These are phyloP conservation scores for Xylaria sp. DNA, from an alignment of 2,329 filamentous ascomycete genomes.

Conservation along the genomic window DNA sequence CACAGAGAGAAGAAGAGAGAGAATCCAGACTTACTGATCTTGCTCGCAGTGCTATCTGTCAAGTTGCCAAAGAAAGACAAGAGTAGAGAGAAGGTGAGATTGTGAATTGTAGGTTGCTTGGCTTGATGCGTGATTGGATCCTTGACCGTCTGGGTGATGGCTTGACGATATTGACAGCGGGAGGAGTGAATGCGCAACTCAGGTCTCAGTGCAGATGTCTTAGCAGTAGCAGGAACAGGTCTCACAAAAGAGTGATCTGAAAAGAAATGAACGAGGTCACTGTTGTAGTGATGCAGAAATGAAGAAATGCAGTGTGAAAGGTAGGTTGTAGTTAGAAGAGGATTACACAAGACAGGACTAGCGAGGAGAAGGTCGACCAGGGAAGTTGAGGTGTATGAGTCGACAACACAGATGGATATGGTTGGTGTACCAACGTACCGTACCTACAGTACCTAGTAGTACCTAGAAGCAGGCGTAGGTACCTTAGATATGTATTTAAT, in stretches of 20 bases:
- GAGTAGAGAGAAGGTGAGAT: slow-evolving; percentile 2
- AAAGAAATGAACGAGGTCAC: slow-evolving; percentile 17
- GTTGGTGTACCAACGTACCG: no score
- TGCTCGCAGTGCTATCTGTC: slow-evolving; percentile 13
- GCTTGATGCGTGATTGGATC: slow-evolving; percentile 24
- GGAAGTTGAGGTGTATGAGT: not conserved
- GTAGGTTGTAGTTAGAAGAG: not conserved
- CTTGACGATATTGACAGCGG: slow-evolving; percentile 9
- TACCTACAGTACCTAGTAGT: not conserved
- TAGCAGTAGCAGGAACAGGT: slow-evolving; percentile 25
- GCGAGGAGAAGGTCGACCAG: not conserved
- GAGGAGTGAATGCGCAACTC: slow-evolving; percentile 33
- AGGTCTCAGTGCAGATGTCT: slow-evolving; percentile 22
- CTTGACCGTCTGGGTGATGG: not conserved
- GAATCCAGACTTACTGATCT: slow-evolving; percentile 5
- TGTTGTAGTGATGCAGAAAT: slow-evolving; percentile 10
- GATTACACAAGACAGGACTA: not conserved
- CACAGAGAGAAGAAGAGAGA: not conserved
- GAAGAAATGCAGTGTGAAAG: slow-evolving; percentile 13
- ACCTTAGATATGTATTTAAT: not conserved
- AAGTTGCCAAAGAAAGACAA: not conserved
- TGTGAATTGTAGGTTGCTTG: slow-evolving; percentile 7
- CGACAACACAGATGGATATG: not conserved
- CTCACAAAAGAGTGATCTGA: slow-evolving; percentile 22
- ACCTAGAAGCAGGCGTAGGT: not conserved